phyloP scores from a whole-genome alignment of 2,329 filamentous ascomycete genomes.

The Aspergillus sclerotialis region DNA sequence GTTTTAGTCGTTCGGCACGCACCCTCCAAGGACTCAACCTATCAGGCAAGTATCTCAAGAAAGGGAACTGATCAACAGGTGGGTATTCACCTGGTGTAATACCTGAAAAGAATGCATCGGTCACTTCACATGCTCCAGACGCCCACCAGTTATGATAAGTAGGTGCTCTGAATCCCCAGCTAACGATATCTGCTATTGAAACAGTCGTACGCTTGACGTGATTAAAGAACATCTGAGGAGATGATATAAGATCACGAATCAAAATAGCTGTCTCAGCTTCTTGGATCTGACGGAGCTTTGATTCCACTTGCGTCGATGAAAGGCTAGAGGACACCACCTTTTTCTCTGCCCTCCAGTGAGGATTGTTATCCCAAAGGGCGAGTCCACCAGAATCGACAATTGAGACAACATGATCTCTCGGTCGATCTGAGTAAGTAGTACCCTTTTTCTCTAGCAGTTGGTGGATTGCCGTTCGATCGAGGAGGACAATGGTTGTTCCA shows the following conservation, averaged over 20 bases:
- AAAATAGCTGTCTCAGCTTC: slow-evolving; percentile 1
- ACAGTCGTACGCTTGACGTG: slow-evolving; percentile 1
- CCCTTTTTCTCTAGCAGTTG: slow-evolving; percentile 1
- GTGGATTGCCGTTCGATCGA: slow-evolving; percentile 1
- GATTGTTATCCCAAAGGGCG: slow-evolving; percentile 1
- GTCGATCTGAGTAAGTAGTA: slow-evolving; percentile 1
- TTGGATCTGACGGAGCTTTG: slow-evolving; percentile 1
- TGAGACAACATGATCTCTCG: slow-evolving; percentile 1
- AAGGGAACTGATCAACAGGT: slow-evolving; percentile 1
- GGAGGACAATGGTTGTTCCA: slow-evolving; percentile 1
- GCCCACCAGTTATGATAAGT: slow-evolving; percentile 1
- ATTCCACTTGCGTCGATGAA: slow-evolving; percentile 1
- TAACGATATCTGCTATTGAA: not conserved
- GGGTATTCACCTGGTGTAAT: slow-evolving; percentile 1
- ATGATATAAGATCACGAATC: slow-evolving; percentile 1
- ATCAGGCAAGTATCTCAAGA: slow-evolving; percentile 1
- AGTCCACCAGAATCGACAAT: slow-evolving; percentile 1
- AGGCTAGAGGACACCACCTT: slow-evolving; percentile 1
- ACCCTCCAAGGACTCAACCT: not conserved
- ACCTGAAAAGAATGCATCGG: slow-evolving; percentile 1
- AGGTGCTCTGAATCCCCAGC: slow-evolving; percentile 1
- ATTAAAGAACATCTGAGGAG: slow-evolving; percentile 1
- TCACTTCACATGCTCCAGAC: slow-evolving; percentile 1
- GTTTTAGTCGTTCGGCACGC: not conserved
- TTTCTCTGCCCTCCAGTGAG: slow-evolving; percentile 1